Base-by-base conservation (phyloP, 306 rosid genomes). In the Inga leiocalycina region DNA sequence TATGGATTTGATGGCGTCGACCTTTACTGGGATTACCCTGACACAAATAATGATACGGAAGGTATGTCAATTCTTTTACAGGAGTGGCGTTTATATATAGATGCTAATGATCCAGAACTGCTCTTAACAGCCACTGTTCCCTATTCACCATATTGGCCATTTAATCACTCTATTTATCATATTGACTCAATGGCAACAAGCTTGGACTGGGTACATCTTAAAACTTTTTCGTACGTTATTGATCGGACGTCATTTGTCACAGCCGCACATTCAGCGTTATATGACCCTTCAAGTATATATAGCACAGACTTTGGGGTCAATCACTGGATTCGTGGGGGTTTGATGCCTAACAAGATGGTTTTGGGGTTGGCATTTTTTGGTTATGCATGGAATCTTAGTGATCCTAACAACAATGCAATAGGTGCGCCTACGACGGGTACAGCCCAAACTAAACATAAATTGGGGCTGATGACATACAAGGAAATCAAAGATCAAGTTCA, bases 1-100 rank as follows among this genome's bases (percentile, higher is more conserved):
- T 49, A 85, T 22, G 85, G 75, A 1, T 88, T 88, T 5, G 87
- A 85, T 16, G 91, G 91, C 66, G 77, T 61, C 34, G 67, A 61
- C 67, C 67, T 61, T 61, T 10, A 61, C 35, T 61, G 67, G 67
- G 35, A 61, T 61, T 3, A 2, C 6, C 67, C 67, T 61, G 0
- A 0, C 3, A n/a, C 6, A 10, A 1, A 61, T 0, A 2, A 1
- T 3, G 34, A 61, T 10, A 61, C 9, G 67, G 5, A 61, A 2
- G 67, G 34, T 61, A 61, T 61, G 67, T 15, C 35, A 61, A n/a
- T 0, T 61, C 67, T 61, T 61, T 6, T 61, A 61, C 1, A 10
- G 11, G 67, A 61, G 34, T 61, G 67, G 32, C 14, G 67, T 61
- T 1, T 0, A 10, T 1, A 24, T 10, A 1, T 3, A 22, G 14